Evolutionary conservation across 495 filamentous ascomycete species (phyloP), one percentile per base, ranked within the genome.

Genomic region (Daldinia bambusicola): DNA sequence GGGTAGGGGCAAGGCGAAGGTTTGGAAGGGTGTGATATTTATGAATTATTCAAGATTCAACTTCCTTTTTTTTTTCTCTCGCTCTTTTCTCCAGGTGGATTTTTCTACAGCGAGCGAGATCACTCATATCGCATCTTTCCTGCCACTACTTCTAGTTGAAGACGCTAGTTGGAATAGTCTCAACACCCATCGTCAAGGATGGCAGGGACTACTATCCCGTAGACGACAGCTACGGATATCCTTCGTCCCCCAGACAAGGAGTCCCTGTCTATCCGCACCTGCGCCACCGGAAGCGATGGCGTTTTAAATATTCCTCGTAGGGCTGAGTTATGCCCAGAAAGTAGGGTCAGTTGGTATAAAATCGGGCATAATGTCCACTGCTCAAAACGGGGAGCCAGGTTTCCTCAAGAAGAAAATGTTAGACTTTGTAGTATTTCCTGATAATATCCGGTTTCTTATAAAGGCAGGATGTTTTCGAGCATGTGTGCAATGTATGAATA

Each of bases 21-120:
- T 14, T 53, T 57, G 36, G 14, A 40, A 20, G 37, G 12, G 26
- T 14, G 32, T 41, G 43, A 40, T 51, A 32, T 40, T 65, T 55
- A 60, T 10, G 55, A 40, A 61, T 16, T 26, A 3, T 1, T 26
- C 48, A 41, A 31, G 31, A 55, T 20, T 20, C 43, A n/a, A 48
- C 20, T 48, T 48, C 43, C 20, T 22, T 9, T 10, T 48, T 18
- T 48, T 48, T 45, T 8, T 7, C 12, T 45, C 9, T 7, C 12
- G 32, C 38, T 37, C 9, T 50, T 18, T 64, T 16, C 22, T 50
- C 22, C 8, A 16, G 48, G 34, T 61, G 55, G 67, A 13, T 37
- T 16, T 13, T 10, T 18, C 26, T 26, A 22, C 16, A 48, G 43
- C 43, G 20, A 48, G 18, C 18, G 18, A 48, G 1, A 2, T 20